A percentile compares a stretch with the other conserved stretches of the same genome.
Conservation (phyloP, 2,329 filamentous ascomycete genomes). For the Aureobasidium subglaciale region DNA sequence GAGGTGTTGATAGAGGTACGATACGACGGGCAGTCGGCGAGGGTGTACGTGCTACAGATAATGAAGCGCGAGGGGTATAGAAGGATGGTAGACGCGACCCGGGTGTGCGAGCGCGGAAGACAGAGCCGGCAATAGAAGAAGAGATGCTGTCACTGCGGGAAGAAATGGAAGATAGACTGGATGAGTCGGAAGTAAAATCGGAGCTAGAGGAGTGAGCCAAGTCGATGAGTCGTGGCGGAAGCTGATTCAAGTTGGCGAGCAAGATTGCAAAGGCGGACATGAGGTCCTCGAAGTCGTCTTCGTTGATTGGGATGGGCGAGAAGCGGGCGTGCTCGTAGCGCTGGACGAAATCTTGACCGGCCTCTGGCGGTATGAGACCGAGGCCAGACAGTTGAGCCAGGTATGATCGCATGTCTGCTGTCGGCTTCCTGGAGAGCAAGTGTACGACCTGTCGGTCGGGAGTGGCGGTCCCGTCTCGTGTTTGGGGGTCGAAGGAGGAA, state of each 20-base stretch:
- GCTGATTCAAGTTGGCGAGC: conserved; percentile 60
- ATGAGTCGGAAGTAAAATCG: background rate
- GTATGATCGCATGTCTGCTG: conserved; percentile 75
- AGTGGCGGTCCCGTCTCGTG: conserved; percentile 30
- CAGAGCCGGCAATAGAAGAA: conserved; percentile 9
- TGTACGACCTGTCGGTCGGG: conserved; percentile 63
- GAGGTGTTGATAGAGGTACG: background rate
- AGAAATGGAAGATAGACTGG: conserved; percentile 5
- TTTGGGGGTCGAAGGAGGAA: conserved; percentile 35
- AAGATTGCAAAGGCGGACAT: conserved; percentile 83
- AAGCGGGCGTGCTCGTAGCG: conserved; percentile 83
- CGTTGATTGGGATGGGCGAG: conserved; percentile 60
- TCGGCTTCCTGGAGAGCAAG: conserved; percentile 61
- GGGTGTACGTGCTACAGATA: conserved; percentile 5
- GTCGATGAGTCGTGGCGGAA: background rate
- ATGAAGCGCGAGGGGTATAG: conserved; percentile 9
- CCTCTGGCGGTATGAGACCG: conserved; percentile 51
- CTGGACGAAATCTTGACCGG: conserved; percentile 56
- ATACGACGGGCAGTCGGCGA: background rate
- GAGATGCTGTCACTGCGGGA: conserved; percentile 6
- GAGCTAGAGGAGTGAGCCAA: background rate
- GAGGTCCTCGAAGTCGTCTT: conserved; percentile 64
- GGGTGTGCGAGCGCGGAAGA: background rate
- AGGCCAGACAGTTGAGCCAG: conserved; percentile 62
- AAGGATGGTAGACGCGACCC: conserved; percentile 1